Conservation (phyloP, 192 early-diverging fungal genomes). For the Geranomyces michiganensis region DNA sequence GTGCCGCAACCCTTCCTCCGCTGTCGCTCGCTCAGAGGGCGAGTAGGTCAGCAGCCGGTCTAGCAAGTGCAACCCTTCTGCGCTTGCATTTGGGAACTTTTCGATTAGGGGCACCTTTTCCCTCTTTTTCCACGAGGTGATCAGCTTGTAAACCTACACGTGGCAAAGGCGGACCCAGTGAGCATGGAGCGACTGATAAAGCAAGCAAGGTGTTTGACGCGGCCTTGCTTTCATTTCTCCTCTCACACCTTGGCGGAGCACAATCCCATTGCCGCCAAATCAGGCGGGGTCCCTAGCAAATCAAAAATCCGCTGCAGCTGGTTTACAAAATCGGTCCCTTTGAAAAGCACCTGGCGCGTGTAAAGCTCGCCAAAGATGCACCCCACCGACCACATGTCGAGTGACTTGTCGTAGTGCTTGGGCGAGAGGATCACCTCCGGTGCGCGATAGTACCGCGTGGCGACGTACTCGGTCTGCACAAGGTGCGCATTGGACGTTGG, state of each 20-base stretch:
- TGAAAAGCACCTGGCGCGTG: slow-evolving; percentile 58
- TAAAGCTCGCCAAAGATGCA: slow-evolving; percentile 99
- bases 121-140: slow-evolving; percentile 86
- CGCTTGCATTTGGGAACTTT: slow-evolving; percentile 87
- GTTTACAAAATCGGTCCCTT: slow-evolving; percentile 69
- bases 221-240: too few relatives aligned
- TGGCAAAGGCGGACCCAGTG: not conserved
- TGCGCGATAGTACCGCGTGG: slow-evolving; percentile 61
- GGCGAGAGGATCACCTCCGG: slow-evolving; percentile 61
- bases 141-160: slow-evolving; percentile 81
- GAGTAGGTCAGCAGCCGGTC: slow-evolving; percentile 84
- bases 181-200: not conserved
- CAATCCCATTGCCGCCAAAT: slow-evolving; percentile 71
- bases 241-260: slow-evolving; percentile 50
- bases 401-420: slow-evolving; percentile 58
- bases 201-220: not conserved
- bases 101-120: slow-evolving; percentile 77
- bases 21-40: slow-evolving; percentile 85
- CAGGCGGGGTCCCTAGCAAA: slow-evolving; percentile 93
- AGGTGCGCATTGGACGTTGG: slow-evolving; percentile 39
- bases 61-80: slow-evolving; percentile 80
- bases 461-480: slow-evolving; percentile 61
- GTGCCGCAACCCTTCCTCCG: slow-evolving; percentile 87
- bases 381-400: slow-evolving; percentile 99
- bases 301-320: slow-evolving; percentile 96